These are phyloP conservation scores for Cytospora piceae DNA, from an alignment of 2,329 filamentous ascomycete species.

Conservation along the genomic window DNA sequence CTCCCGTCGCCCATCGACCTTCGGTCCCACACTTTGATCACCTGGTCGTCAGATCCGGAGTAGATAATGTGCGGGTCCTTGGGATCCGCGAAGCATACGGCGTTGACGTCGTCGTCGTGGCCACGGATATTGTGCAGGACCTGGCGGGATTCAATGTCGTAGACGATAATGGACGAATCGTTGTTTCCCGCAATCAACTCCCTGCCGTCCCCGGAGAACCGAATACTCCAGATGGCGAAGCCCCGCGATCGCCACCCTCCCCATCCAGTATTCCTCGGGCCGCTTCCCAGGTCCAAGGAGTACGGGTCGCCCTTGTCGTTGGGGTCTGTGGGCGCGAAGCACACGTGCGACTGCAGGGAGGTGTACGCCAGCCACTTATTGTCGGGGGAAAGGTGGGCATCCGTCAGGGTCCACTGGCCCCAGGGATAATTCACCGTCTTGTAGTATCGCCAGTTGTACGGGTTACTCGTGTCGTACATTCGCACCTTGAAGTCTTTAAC, in stretches of 20 bases:
- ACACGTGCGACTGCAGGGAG: slow-evolving; percentile 83
- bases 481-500: slow-evolving; percentile 92
- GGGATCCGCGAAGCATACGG: slow-evolving; percentile 91
- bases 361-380: slow-evolving; percentile 92
- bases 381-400: slow-evolving; percentile 87
- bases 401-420: slow-evolving; percentile 94
- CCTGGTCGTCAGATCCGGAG: slow-evolving; percentile 92
- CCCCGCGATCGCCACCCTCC: slow-evolving; percentile 38
- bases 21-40: slow-evolving; percentile 94
- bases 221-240: slow-evolving; percentile 82
- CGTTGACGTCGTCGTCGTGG: slow-evolving; percentile 90
- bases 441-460: slow-evolving; percentile 94
- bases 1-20: slow-evolving; percentile 87
- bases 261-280: slow-evolving; percentile 45
- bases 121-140: slow-evolving; percentile 76
- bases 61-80: slow-evolving; percentile 91
- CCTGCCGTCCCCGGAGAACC: slow-evolving; percentile 89
- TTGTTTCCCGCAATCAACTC: slow-evolving; percentile 91
- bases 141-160: slow-evolving; percentile 82
- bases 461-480: slow-evolving; percentile 97
- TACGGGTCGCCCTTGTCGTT: slow-evolving; percentile 79
- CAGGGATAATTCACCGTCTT: slow-evolving; percentile 85
- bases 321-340: slow-evolving; percentile 84
- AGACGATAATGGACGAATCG: slow-evolving; percentile 79
- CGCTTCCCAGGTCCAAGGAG: slow-evolving; percentile 69